Conservation (phyloP, 208 protist species). For the Leishmania turanica region DNA sequence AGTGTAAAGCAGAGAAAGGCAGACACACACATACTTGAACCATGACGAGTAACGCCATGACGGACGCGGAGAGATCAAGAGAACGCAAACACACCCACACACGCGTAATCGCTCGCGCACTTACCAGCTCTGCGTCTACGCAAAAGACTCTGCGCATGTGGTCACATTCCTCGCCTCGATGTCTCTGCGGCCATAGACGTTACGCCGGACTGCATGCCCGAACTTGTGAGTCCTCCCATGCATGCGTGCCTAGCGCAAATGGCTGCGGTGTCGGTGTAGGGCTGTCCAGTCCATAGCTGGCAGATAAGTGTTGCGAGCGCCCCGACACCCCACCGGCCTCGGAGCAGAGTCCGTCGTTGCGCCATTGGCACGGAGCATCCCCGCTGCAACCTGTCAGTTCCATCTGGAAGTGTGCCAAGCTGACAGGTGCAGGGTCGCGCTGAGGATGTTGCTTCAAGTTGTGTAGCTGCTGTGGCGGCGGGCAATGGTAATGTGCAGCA, state of each 20-base stretch:
- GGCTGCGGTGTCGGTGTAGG: slow-evolving; percentile 12
- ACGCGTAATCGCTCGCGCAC: neutral
- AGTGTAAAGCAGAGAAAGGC: neutral
- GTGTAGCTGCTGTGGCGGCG: neutral
- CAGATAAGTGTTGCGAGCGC: slow-evolving; percentile 20
- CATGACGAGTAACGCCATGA: too few relatives aligned
- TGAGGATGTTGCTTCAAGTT: neutral
- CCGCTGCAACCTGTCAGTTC: neutral
- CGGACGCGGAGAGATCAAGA: too few relatives aligned
- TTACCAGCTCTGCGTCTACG: neutral
- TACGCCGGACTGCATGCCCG: slow-evolving; percentile 4
- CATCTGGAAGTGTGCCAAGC: neutral
- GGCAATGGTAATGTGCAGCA: neutral
- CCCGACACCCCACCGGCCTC: slow-evolving; percentile 23
- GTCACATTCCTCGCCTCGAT: neutral
- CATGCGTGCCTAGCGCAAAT: neutral
- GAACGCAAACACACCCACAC: neutral
- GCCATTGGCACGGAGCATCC: neutral
- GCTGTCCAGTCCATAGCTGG: slow-evolving; percentile 27
- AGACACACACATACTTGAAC: neutral
- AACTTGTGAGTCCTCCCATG: slow-evolving; percentile 15
- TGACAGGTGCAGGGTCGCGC: neutral
- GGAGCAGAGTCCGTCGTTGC: neutral
- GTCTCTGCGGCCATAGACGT: neutral
- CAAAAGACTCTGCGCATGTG: neutral